Evolutionary conservation across 164 flowering plant genomes (phyloP).

Genomic region (Aristolochia fimbriata): DNA sequence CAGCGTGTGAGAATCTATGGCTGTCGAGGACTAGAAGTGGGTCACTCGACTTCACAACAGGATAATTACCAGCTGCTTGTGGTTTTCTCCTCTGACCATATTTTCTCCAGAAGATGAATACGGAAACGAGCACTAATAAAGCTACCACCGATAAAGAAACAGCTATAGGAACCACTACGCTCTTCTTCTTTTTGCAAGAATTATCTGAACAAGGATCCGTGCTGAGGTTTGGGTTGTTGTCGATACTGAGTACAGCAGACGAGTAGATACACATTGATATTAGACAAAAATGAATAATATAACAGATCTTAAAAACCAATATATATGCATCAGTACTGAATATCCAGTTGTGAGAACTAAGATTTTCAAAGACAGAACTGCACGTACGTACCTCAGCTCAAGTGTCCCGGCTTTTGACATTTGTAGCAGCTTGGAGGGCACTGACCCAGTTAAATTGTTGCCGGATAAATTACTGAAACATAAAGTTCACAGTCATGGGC

Average conservation of each 20-base stretch:
- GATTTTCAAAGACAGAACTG: no score
- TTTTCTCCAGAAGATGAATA: not conserved
- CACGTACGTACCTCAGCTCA: slow-evolving; percentile 1
- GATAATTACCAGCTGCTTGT: no score
- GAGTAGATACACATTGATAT: not conserved
- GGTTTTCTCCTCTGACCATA: not conserved
- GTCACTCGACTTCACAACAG: not conserved
- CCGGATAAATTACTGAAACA: not conserved
- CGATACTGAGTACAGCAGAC: not conserved
- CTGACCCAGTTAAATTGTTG: slow-evolving; percentile 1
- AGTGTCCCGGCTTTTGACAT: not conserved
- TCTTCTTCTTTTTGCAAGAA: not conserved
- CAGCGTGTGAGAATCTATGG: slow-evolving; percentile 21
- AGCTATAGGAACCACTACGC: not conserved
- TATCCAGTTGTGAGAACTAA: not conserved
- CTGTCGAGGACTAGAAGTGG: slow-evolving; percentile 2
- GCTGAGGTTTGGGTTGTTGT: not conserved
- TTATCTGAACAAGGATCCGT: not conserved
- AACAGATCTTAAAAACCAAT: no score
- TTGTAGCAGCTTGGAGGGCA: not conserved
- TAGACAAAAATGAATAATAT: not conserved
- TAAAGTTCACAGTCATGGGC: not conserved
- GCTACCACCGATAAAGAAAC: not conserved
- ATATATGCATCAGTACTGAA: no score
- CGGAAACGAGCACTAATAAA: not conserved